Base-by-base conservation (phyloP, 176 grass and related monocot genomes). In the Hyparrhenia diplandra region DNA sequence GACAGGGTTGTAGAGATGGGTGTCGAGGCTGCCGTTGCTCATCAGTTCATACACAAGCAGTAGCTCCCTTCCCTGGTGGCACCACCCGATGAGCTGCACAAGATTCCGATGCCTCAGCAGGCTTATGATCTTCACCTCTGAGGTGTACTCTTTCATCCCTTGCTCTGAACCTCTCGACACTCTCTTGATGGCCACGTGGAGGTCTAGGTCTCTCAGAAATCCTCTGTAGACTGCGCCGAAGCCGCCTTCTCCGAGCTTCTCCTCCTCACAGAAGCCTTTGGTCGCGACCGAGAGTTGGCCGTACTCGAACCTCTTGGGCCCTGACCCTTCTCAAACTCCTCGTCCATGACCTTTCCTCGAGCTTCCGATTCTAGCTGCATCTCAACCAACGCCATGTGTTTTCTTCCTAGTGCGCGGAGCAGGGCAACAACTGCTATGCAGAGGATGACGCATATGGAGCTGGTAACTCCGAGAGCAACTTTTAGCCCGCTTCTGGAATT, bases 91-190 rank as follows among this genome's bases (percentile, higher is more conserved):
- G 39, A 91, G 70, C 40, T 81, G 84, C 25, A 91, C 86, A 0
- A 88, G 74, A 42, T 88, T 83, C 3, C 80, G 86, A 21, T 88
- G 85, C 64, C 85, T 13, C 64, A 87, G 31, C 40, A 41, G 71
- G 85, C 79, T 77, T 8, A 90, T 90, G 52, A 87, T 87, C 67
- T 71, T 90, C 27, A 87, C 84, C 84, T 90, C 88, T 0, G 74
- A 79, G 68, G 73, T 17, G 39, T 83, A 84, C 84, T 87, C 88
- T 41, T 90, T 87, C 27, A 17, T 67, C 13, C 84, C 88, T 47
- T 87, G 88, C 23, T 76, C 18, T 13, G 45, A 73, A 31, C 43
- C 70, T 8, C 70, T 51, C 2, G 45, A 73, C 0, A 73, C 45
- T n/a, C 43, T 73, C 70, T 73, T 73, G 45, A 73, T 73, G 45